Conservation (phyloP, 2,329 filamentous ascomycete genomes). For the Microdochium paspali region DNA sequence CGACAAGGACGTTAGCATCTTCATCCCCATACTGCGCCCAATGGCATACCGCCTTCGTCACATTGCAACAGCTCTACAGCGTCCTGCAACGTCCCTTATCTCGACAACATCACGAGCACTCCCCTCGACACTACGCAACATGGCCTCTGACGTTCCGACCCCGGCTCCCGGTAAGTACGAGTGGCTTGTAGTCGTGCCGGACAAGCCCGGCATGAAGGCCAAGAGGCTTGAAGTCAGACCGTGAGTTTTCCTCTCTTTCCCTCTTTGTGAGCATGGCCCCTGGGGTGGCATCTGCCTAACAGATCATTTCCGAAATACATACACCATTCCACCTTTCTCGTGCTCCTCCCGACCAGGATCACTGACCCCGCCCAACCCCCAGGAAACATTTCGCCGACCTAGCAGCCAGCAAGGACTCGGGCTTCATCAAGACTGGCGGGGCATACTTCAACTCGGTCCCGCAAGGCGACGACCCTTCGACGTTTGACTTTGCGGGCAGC, state of each 20-base stretch:
- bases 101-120: background rate
- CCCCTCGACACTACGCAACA: background rate
- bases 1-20: background rate
- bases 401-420: conserved; percentile 39
- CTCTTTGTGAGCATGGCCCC: no score
- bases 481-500: conserved; percentile 65
- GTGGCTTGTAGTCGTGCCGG: conserved; percentile 61
- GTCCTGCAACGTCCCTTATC: background rate
- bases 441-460: conserved; percentile 60
- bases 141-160: background rate
- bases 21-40: background rate
- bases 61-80: background rate
- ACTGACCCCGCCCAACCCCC: background rate
- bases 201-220: conserved; percentile 48
- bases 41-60: background rate
- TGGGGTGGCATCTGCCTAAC: no score
- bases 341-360: background rate
- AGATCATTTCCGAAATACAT: no score
- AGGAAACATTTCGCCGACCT: conserved; percentile 47
- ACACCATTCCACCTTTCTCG: no score
- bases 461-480: conserved; percentile 44
- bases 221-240: conserved; percentile 53
- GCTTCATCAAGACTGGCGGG: conserved; percentile 57
- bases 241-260: no score
- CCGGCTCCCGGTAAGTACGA: conserved; percentile 33